These are phyloP conservation scores for Porogramme epimiltina DNA, from an alignment of 1,284 basidiomycete species.

Conservation along the genomic window DNA sequence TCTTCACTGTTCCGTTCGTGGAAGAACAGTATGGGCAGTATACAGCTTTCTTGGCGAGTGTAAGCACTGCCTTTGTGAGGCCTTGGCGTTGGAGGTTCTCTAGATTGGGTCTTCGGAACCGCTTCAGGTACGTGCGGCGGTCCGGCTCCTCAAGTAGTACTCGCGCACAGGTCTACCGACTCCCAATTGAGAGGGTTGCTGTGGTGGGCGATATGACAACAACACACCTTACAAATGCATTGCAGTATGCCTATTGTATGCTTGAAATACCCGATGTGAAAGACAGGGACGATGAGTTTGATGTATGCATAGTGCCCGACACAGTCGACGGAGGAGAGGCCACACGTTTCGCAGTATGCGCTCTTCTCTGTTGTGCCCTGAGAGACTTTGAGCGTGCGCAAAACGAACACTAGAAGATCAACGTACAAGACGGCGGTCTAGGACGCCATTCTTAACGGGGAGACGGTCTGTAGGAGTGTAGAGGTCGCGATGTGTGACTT, in stretches of 20 bases:
- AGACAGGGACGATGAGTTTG: conserved; percentile 94
- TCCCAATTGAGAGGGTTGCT: not conserved
- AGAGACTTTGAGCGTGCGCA: not conserved
- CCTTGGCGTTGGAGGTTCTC: conserved; percentile 93
- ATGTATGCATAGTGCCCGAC: conserved; percentile 99
- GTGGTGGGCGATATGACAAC: not conserved
- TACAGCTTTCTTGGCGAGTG: conserved; percentile 86
- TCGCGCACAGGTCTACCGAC: conserved; percentile 83
- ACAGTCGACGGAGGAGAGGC: conserved; percentile 90
- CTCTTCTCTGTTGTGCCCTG: conserved; percentile 96
- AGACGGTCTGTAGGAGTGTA: conserved; percentile 81
- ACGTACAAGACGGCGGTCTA: conserved; percentile 85
- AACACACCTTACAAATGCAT: conserved; percentile 81
- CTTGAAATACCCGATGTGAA: conserved; percentile 98
- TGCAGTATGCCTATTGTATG: conserved; percentile 94
- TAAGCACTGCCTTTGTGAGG: conserved; percentile 89
- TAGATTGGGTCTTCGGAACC: conserved; percentile 87
- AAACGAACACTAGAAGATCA: conserved; percentile 18
- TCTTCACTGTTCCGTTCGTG: conserved; percentile 96
- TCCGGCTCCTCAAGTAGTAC: conserved; percentile 92
- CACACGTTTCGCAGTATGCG: conserved; percentile 94
- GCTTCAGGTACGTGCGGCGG: conserved; percentile 81
- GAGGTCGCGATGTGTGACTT: conserved; percentile 89
- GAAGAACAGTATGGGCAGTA: conserved; percentile 94
- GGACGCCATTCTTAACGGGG: conserved; percentile 89